Base-by-base conservation (phyloP, 2,329 filamentous ascomycete genomes). In the Phialophora macrospora region DNA sequence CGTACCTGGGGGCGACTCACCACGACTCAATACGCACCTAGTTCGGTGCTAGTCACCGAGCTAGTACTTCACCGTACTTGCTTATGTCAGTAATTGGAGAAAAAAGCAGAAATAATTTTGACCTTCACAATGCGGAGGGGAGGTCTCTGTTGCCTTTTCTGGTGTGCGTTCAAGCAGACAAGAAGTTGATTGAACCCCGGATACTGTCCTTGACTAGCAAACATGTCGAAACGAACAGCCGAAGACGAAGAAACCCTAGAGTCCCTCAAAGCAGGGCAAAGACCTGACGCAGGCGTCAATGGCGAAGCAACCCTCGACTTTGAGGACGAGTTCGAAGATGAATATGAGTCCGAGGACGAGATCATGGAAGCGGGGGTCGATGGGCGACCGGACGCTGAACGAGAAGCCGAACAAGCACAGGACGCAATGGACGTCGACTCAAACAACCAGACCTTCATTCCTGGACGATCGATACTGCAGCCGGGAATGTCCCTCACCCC, bases 341-440 rank as follows among this genome's bases (percentile, higher is more conserved):
- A 98, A 75, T 97, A 94, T 72, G 93, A 97, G 83, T 96, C 88
- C 73, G 89, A 90, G 73, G 93, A 97, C 77, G 93, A 98, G 78
- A 91, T 98, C 60, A 81, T 97, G 66, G 94, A 98, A 80, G 94
- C 95, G 4, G 94, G 94, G 68, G 93, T 97, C 12, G 94, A 97
- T 76, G 94, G 94, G 20, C 83, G 93, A 70, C 94, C 94, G 32
- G 94, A 98, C 78, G 92, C 90, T 7, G 94, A 98, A 83, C 84
- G 93, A 49, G 94, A 98, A 75, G 92, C 91, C 7, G 93, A 97
- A 71, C 93, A 97, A 80, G 87, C 88, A 77, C 88, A 85, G 85
- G 88, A 88, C 74, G 90, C 89, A 57, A 98, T 97, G 93, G 91
- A 97, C 51, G 87, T 97, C 60, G 94, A 98, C 79, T 68, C 68